These are phyloP conservation scores for Skeletonema costatum DNA, from an alignment of 108 stramenopile species.

Conservation along the genomic window DNA sequence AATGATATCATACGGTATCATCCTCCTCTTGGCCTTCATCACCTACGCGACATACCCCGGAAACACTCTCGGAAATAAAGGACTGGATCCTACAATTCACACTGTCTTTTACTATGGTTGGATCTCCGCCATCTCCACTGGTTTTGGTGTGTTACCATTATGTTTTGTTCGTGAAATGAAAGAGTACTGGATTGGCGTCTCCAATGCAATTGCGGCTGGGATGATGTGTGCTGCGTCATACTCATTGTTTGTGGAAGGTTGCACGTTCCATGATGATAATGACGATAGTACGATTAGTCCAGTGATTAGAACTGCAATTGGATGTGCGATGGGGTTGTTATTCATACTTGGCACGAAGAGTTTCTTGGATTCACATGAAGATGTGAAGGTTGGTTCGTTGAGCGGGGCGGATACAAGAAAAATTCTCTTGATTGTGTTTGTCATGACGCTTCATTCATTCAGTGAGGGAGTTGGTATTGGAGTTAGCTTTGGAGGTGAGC, in stretches of 20 bases:
- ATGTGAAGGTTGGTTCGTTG: constrained; percentile 84
- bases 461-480: constrained; percentile 98
- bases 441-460: constrained; percentile 98
- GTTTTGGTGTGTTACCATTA: constrained; percentile 93
- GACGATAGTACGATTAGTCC: constrained; percentile 59
- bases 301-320: constrained; percentile 64
- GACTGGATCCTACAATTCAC: constrained; percentile 61
- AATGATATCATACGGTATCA: constrained; percentile 27
- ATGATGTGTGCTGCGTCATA: constrained; percentile 98
- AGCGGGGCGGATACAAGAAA: constrained; percentile 89
- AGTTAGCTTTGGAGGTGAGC: constrained; percentile 88
- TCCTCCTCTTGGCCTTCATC: constrained; percentile 43
- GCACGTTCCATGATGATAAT: constrained; percentile 65
- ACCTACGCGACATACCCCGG: constrained; percentile 53
- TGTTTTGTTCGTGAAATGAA: constrained; percentile 73
- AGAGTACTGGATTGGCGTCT: constrained; percentile 81
- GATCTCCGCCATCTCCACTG: constrained; percentile 95
- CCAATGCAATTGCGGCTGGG: constrained; percentile 96
- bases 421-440: constrained; percentile 93
- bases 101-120: constrained; percentile 98
- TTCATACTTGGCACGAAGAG: constrained; percentile 86
- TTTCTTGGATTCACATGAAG: constrained; percentile 89
- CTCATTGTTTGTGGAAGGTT: constrained; percentile 88
- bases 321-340: constrained; percentile 69
- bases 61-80: constrained; percentile 53